phyloP scores from a whole-genome alignment of 2,329 filamentous ascomycete species.

The Calycina herbarum region DNA sequence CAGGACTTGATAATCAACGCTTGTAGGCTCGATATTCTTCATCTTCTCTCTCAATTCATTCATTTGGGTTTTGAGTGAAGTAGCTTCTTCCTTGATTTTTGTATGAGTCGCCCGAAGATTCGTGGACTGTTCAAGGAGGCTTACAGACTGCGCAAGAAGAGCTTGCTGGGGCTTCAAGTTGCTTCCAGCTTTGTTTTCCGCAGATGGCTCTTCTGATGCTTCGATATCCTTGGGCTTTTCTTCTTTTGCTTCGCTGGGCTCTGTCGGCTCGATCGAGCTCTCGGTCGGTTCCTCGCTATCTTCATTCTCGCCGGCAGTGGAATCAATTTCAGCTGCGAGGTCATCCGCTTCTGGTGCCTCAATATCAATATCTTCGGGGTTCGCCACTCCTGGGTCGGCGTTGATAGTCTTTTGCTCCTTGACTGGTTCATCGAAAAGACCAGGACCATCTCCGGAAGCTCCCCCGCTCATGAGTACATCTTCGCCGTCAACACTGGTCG shows the following conservation, averaged over 20 bases:
- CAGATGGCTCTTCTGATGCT: background rate
- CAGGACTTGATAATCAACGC: slow-evolving; percentile 12
- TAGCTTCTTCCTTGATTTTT: slow-evolving; percentile 14
- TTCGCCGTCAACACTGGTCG: slow-evolving; percentile 17
- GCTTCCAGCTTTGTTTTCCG: background rate
- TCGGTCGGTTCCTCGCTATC: slow-evolving; percentile 4
- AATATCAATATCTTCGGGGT: slow-evolving; percentile 40
- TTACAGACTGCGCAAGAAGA: slow-evolving; percentile 1
- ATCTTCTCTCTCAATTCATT: slow-evolving; percentile 23
- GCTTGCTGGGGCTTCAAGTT: background rate
- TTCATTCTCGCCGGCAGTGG: slow-evolving; percentile 10
- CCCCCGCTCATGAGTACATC: slow-evolving; percentile 20
- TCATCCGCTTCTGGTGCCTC: slow-evolving; percentile 34
- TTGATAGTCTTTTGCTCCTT: slow-evolving; percentile 20
- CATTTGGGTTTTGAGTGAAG: slow-evolving; percentile 27
- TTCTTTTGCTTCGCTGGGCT: background rate
- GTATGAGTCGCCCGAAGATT: slow-evolving; percentile 16
- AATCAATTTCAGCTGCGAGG: slow-evolving; percentile 31
- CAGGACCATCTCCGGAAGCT: slow-evolving; percentile 18
- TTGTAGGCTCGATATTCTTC: slow-evolving; percentile 11
- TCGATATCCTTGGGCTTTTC: background rate
- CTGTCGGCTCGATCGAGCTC: background rate
- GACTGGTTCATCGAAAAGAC: slow-evolving; percentile 31
- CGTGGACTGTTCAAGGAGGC: slow-evolving; percentile 13
- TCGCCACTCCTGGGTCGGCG: slow-evolving; percentile 22